Percentiles rank a stretch among this genome's conserved stretches.
Evolutionary conservation across 2,329 filamentous ascomycete species (phyloP).

Genomic region (Stenocarpella maydis): DNA sequence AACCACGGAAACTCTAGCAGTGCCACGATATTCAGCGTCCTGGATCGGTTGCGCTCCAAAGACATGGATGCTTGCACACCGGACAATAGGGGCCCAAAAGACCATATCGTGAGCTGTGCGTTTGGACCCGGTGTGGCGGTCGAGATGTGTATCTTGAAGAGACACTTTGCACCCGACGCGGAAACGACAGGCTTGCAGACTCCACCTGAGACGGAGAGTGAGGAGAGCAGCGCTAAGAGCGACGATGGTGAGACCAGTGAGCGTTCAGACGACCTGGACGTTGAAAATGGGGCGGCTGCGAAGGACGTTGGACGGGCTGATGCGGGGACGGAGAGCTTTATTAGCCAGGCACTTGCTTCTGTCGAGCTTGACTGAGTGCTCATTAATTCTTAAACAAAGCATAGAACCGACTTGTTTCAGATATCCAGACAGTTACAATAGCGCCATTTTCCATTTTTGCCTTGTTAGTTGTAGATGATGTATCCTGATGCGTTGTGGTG

Average conservation of each 20-base stretch:
- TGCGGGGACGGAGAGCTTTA: constrained; percentile 39
- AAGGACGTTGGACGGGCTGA: constrained; percentile 1
- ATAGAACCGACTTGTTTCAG: background rate
- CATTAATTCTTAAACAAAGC: background rate
- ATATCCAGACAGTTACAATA: background rate
- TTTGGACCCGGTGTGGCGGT: constrained; percentile 75
- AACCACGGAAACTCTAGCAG: constrained; percentile 75
- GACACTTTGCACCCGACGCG: constrained; percentile 46
- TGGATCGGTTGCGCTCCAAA: constrained; percentile 66
- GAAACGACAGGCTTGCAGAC: constrained; percentile 54
- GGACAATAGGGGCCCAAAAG: constrained; percentile 53
- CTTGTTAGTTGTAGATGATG: background rate
- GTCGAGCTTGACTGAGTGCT: constrained; percentile 44
- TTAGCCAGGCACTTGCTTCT: constrained; percentile 43
- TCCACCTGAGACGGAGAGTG: constrained; percentile 63
- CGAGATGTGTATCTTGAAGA: constrained; percentile 73
- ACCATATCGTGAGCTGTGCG: constrained; percentile 72
- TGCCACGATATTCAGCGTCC: constrained; percentile 73
- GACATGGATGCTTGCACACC: constrained; percentile 67
- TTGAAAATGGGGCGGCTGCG: constrained; percentile 20
- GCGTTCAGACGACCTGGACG: constrained; percentile 24
- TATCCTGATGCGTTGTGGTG: too few species aligned
- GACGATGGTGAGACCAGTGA: constrained; percentile 49
- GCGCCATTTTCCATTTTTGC: background rate
- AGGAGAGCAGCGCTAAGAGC: constrained; percentile 49